These are phyloP conservation scores for Saccharomycopsis capsularis DNA, from an alignment of 805 yeast species.

Conservation along the genomic window DNA sequence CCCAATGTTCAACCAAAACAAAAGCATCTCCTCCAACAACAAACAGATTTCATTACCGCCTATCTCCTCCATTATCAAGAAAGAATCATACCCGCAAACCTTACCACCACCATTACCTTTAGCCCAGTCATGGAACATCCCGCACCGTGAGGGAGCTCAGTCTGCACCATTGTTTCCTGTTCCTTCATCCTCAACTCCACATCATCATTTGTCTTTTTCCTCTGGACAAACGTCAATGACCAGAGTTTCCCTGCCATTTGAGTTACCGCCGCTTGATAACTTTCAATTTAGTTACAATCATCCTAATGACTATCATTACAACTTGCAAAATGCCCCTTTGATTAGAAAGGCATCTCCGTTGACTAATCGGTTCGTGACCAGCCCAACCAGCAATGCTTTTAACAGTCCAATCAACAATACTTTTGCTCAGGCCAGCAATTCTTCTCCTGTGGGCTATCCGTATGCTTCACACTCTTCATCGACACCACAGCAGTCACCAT, in stretches of 20 bases:
- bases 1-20: background rate
- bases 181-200: background rate
- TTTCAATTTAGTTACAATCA: background rate
- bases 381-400: background rate
- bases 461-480: background rate
- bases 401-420: background rate
- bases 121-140: background rate
- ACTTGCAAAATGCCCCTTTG: background rate
- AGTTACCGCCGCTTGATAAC: background rate
- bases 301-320: background rate
- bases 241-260: background rate
- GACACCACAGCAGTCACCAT: background rate
- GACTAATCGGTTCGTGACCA: background rate
- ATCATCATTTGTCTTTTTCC: background rate
- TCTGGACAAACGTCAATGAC: background rate
- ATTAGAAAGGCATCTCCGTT: background rate
- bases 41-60: slow-evolving; percentile 15
- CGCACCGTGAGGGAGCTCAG: background rate
- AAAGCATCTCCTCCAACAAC: background rate
- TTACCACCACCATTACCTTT: background rate
- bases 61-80: slow-evolving; percentile 11
- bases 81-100: background rate
- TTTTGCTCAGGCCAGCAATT: background rate
- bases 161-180: background rate
- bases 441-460: background rate